phyloP scores from a whole-genome alignment of 306 rosid genomes.

The Sicyos baderoa region DNA sequence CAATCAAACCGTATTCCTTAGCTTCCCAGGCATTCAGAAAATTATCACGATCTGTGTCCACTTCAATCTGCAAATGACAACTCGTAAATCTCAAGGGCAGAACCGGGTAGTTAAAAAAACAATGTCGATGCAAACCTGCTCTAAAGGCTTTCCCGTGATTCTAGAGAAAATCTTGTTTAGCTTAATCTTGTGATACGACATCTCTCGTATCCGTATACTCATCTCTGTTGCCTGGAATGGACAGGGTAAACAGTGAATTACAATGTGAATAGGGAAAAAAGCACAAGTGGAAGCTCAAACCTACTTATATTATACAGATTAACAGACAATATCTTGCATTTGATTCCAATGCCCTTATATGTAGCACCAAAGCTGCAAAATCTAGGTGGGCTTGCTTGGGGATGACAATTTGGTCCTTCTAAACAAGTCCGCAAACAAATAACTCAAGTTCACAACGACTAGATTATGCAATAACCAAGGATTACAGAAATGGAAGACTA shows the following conservation, averaged over 20 bases:
- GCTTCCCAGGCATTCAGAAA: constrained; percentile 97
- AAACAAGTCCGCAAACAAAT: neutral
- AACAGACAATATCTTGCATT: neutral
- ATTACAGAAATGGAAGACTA: neutral
- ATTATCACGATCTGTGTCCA: constrained; percentile 75
- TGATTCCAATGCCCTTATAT: neutral
- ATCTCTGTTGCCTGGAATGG: constrained; percentile 60
- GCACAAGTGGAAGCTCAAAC: neutral
- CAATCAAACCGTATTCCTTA: constrained; percentile 76
- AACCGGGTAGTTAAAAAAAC: neutral
- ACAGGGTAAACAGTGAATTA: constrained; percentile 4
- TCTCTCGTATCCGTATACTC: constrained; percentile 69
- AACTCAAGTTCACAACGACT: neutral
- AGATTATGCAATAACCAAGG: neutral
- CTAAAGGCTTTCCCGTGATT: constrained; percentile 63
- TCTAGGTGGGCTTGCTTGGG: too few relatives aligned
- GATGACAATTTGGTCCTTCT: neutral
- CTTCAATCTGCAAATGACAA: constrained; percentile 49
- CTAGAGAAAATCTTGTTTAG: constrained; percentile 78
- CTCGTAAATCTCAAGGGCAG: neutral
- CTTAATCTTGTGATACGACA: constrained; percentile 79
- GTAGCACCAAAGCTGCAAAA: neutral
- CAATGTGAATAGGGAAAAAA: neutral
- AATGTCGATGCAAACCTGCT: constrained; percentile 45
- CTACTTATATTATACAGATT: neutral